A percentile compares a stretch with the other conserved stretches of the same genome.
Conservation (phyloP, 2,329 filamentous ascomycete genomes). For the Xylariaceae sp. region DNA sequence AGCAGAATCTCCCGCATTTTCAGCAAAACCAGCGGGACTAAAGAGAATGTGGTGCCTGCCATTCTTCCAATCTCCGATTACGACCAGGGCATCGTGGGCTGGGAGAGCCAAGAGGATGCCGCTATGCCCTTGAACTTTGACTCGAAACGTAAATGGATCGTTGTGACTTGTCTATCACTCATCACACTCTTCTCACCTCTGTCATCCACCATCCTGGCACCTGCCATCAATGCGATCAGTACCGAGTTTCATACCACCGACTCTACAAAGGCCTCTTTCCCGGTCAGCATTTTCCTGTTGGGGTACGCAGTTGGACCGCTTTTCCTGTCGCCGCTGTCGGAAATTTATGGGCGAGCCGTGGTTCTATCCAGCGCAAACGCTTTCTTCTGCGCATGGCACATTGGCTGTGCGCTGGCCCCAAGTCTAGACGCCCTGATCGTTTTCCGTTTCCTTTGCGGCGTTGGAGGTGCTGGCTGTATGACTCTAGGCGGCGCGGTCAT, state of each 20-base stretch:
- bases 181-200: slow-evolving; percentile 72
- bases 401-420: slow-evolving; percentile 68
- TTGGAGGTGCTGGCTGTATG: slow-evolving; percentile 62
- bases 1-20: slow-evolving; percentile 34
- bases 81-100: slow-evolving; percentile 60
- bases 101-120: slow-evolving; percentile 64
- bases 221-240: slow-evolving; percentile 52
- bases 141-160: slow-evolving; percentile 61
- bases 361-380: slow-evolving; percentile 63
- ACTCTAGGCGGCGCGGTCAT: slow-evolving; percentile 62
- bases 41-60: slow-evolving; percentile 42
- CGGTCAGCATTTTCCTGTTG: slow-evolving; percentile 66
- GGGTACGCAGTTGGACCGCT: slow-evolving; percentile 65
- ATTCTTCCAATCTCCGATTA: slow-evolving; percentile 58
- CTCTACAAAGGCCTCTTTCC: slow-evolving; percentile 54
- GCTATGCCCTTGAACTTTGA: slow-evolving; percentile 65
- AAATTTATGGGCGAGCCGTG: slow-evolving; percentile 67
- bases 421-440: slow-evolving; percentile 59
- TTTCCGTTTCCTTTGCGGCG: slow-evolving; percentile 64
- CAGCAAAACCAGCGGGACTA: slow-evolving; percentile 32
- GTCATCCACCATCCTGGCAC: slow-evolving; percentile 65
- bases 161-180: slow-evolving; percentile 59
- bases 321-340: slow-evolving; percentile 62
- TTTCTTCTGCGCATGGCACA: slow-evolving; percentile 66
- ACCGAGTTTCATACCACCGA: slow-evolving; percentile 52